Evolutionary conservation across 169 alveolate genomes (phyloP), one percentile per base, ranked within the genome.

Genomic region (Babesia bigemina): DNA sequence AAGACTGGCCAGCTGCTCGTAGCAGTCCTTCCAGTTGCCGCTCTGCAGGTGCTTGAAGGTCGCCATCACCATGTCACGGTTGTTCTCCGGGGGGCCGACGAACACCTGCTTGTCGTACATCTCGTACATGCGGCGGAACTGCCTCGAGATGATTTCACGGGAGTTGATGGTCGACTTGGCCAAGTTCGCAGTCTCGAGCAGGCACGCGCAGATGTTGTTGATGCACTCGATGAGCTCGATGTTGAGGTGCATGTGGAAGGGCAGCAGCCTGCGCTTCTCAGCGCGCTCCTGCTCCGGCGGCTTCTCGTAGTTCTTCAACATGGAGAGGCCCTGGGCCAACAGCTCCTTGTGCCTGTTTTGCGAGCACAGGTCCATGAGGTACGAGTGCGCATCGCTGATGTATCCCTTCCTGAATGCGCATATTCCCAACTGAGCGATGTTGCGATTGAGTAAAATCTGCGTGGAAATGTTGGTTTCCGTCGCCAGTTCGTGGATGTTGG

Each of bases 231-330:
- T 92, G 58, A 94, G 94, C 86, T 98, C 99, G 52, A 94, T 91
- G 75, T 95, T 95, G 77, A 98, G 95, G 91, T 96, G 99, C 99
- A 97, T 95, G 87, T 97, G 98, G 88, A 92, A 94, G 11, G 99
- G 99, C 44, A 97, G 93, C 67, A 92, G 92, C 59, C 99, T 70
- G 77, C 98, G 95, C 79, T 93, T 93, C 91, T 98, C 99, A 9
- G 97, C 98, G 52, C 97, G 75, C 83, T 96, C 99, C 83, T 94
- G 97, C 84, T 94, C 98, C 44, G 94, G 90, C 24, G 98, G 93
- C 71, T 96, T 94, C 75, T 97, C 99, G 59, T 91, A 91, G 66
- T 93, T 92, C 79, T 93, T 94, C 74, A 91, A 61, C 67, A 84
- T 92, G 16, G 96, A 91, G 57, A 95, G 71, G 39, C 95, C 97